A percentile compares a stretch with the other conserved stretches of the same genome.
These are phyloP conservation scores for Uncinocarpus reesii DNA, from an alignment of 2,329 filamentous ascomycete genomes.

Conservation along the genomic window DNA sequence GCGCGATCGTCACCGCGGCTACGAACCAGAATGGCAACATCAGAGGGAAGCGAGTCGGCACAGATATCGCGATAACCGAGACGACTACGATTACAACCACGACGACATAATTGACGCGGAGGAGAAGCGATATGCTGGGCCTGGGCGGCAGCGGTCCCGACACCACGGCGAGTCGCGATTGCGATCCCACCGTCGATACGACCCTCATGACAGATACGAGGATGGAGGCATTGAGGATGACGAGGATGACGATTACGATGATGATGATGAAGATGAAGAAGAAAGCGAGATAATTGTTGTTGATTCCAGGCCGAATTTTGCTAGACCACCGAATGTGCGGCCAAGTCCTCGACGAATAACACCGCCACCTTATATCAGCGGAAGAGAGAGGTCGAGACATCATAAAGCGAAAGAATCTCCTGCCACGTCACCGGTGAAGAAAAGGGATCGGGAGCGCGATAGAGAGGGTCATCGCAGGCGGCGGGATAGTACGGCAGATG, in stretches of 20 bases:
- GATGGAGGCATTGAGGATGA: background rate
- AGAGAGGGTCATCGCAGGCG: constrained; percentile 26
- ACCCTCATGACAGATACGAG: constrained; percentile 5
- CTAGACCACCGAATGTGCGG: constrained; percentile 22
- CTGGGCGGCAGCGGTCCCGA: background rate
- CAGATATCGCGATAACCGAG: constrained; percentile 7
- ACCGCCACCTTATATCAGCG: constrained; percentile 2
- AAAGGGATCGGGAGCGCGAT: constrained; percentile 26
- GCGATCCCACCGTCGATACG: constrained; percentile 8
- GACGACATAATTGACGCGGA: constrained; percentile 5
- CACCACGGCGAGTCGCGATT: background rate
- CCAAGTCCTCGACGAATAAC: constrained; percentile 16
- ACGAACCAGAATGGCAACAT: constrained; percentile 13
- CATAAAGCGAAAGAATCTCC: constrained; percentile 30
- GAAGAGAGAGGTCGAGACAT: constrained; percentile 14
- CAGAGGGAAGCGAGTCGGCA: constrained; percentile 6
- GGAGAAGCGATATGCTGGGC: background rate
- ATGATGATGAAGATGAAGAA: constrained; percentile 18
- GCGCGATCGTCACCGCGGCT: constrained; percentile 14
- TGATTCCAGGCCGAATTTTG: constrained; percentile 24
- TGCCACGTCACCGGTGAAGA: constrained; percentile 29
- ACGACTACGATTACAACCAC: constrained; percentile 6
- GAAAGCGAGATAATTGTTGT: constrained; percentile 19
- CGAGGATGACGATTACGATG: background rate
- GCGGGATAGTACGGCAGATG: constrained; percentile 22